Base-by-base conservation (phyloP, 2,329 filamentous ascomycete species). In the Mariannaea sp. region DNA sequence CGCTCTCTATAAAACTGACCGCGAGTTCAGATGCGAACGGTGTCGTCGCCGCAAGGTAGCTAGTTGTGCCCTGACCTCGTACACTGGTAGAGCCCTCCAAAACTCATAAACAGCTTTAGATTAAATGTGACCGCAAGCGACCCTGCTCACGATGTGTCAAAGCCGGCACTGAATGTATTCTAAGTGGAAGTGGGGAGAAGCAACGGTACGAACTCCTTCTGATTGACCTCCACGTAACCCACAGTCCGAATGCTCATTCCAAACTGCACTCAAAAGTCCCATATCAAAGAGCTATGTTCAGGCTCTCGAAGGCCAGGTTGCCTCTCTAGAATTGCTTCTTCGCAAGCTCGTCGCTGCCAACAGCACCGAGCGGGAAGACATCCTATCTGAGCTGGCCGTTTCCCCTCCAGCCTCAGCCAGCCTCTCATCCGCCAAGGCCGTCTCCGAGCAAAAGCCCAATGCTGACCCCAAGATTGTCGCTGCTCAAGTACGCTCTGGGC, bases 101-200 rank as follows among this genome's bases (percentile, higher is more conserved):
- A n/a, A 22, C 40, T 56, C 10, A 12, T n/a, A 32, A 30, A 73
- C 27, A 20, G 2, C 7, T 42, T 7, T 41, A 81, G 72, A 76
- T 82, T 30, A 82, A 80, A 70, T 83, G 80, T 63, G 76, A 81
- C 61, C 75, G 79, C 3, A 73, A 73, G 39, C 67, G 73, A 12
- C 80, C 80, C 10, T 83, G 80, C 60, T 74, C 73, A 26, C 76
- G 75, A 54, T 83, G 80, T 58, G 62, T 69, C 60, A 73, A 75
- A 58, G 72, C 73, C 6, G 68, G 70, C 16, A 71, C 68, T 7
- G 70, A 75, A 38, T 77, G 75, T 55, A 66, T 70, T n/a, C 66
- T 73, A 17, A 71, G 68, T 27, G 73, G 73, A 14, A 71, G 68
- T 5, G 74, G 74, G 5, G 75, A 77, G 58, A 77, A 75, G 60